Percentiles rank a stretch among this genome's conserved stretches.
phyloP scores from a whole-genome alignment of 2,329 filamentous ascomycete genomes.

The Phyllosticta paracitricarpa region DNA sequence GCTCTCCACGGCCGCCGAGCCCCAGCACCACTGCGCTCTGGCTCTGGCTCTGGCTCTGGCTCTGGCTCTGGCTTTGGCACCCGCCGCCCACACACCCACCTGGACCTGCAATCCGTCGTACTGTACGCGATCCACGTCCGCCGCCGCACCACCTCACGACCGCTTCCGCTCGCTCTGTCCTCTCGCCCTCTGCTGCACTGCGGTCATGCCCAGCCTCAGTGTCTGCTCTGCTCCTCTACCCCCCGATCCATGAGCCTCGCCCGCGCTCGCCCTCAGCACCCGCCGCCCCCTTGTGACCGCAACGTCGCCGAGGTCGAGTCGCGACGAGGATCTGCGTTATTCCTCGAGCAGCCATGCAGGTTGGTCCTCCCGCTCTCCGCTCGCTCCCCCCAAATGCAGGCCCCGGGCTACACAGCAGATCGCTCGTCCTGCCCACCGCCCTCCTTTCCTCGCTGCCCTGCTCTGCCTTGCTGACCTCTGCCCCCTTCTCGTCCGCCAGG shows the following conservation, averaged over 20 bases:
- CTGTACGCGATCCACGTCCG: neutral
- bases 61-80: neutral
- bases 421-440: slow-evolving; percentile 4
- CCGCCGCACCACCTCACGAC: neutral
- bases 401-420: slow-evolving; percentile 10
- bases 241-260: slow-evolving; percentile 13
- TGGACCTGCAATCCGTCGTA: neutral
- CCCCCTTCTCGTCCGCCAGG: slow-evolving; percentile 19
- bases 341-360: slow-evolving; percentile 19
- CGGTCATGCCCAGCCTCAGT: slow-evolving; percentile 4
- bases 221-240: slow-evolving; percentile 1
- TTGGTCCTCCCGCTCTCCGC: slow-evolving; percentile 10
- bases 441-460: slow-evolving; percentile 1
- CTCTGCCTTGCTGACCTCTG: slow-evolving; percentile 20
- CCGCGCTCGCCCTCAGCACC: slow-evolving; percentile 7
- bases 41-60: too few relatives aligned
- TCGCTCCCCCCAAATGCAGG: slow-evolving; percentile 6
- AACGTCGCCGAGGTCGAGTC: slow-evolving; percentile 13
- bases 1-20: too few relatives aligned
- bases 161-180: neutral
- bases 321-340: slow-evolving; percentile 14
- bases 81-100: neutral
- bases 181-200: slow-evolving; percentile 1
- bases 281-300: slow-evolving; percentile 12
- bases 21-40: too few relatives aligned